Base-by-base conservation (phyloP, 345 rosid genomes). In the Citrus unshiu region DNA sequence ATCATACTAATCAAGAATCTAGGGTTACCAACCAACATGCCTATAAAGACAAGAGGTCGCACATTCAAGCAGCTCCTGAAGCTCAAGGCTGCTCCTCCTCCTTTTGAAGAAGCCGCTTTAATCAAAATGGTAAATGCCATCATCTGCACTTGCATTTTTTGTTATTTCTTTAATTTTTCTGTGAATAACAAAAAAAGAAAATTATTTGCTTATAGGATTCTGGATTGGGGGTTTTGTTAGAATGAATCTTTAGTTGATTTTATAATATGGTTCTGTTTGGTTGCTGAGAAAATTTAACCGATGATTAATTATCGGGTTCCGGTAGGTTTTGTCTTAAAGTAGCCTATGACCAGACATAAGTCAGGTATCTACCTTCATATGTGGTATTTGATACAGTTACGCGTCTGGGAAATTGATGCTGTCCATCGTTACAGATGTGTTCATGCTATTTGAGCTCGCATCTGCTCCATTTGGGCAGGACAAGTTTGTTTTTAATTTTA, bases 391-490 rank as follows among this genome's bases (percentile, higher is more conserved):
- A 78, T 78, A 78, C 75, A 70, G 75, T 78, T 78, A 78, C 70
- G 27, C 9, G 80, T 78, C 70, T 70, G 80, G 80, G 4, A 78
- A 60, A 76, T 66, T 0, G 21, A 54, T 9, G 49, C 24, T 24
- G 72, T 24, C 79, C 56, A 34, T 76, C 72, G 79, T 76, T 76
- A 76, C 79, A 76, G 79, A 54, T 76, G 71, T 16, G 54, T 66
- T 10, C 2, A n/a, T 57, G 79, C 72, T 76, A 24, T 35, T 70
- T 8, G 35, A 58, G 75, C 63, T 21, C 69, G 8, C 32, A 70
- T 78, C 75, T 78, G 70, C 25, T 70, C 80, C 75, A 77, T 77
- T 77, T 77, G n/a, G 80, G 58, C 43, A 9, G 70, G 12, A 78
- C 62, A 70, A 43, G 51, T 14, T 65, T 67, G n/a, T 46, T 46